A percentile compares a stretch with the other conserved stretches of the same genome.
These are phyloP conservation scores for Leishmania arabica DNA, from an alignment of 208 protist species.

Conservation along the genomic window DNA sequence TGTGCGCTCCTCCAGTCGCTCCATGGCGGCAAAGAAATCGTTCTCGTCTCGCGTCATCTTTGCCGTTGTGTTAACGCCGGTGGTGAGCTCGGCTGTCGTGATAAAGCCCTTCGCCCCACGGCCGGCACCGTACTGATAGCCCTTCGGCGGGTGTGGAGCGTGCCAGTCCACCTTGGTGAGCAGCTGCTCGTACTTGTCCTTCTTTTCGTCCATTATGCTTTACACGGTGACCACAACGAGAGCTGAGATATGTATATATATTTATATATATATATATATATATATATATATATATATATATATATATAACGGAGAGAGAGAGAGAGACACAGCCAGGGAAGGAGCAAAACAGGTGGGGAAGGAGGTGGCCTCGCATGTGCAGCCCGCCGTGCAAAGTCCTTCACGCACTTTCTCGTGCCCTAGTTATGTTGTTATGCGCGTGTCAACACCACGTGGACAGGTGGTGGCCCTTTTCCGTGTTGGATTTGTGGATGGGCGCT, in stretches of 20 bases:
- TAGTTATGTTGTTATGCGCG: background rate
- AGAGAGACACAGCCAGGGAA: background rate
- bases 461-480: background rate
- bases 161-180: constrained; percentile 79
- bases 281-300: background rate
- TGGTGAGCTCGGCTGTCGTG: constrained; percentile 77
- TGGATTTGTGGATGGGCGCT: background rate
- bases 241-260: background rate
- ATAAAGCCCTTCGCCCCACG: constrained; percentile 78
- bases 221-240: background rate
- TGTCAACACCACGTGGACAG: background rate
- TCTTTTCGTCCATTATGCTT: constrained; percentile 15
- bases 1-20: constrained; percentile 53
- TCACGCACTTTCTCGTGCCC: background rate
- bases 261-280: no score
- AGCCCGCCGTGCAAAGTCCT: background rate
- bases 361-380: background rate
- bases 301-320: background rate
- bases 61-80: constrained; percentile 19
- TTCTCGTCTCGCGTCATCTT: constrained; percentile 47
- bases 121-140: constrained; percentile 79
- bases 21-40: constrained; percentile 51
- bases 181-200: constrained; percentile 80
- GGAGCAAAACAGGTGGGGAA: background rate
- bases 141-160: constrained; percentile 58